These are phyloP conservation scores for Plenodomus biglobosus DNA, from an alignment of 2,329 filamentous ascomycete genomes.

Conservation along the genomic window DNA sequence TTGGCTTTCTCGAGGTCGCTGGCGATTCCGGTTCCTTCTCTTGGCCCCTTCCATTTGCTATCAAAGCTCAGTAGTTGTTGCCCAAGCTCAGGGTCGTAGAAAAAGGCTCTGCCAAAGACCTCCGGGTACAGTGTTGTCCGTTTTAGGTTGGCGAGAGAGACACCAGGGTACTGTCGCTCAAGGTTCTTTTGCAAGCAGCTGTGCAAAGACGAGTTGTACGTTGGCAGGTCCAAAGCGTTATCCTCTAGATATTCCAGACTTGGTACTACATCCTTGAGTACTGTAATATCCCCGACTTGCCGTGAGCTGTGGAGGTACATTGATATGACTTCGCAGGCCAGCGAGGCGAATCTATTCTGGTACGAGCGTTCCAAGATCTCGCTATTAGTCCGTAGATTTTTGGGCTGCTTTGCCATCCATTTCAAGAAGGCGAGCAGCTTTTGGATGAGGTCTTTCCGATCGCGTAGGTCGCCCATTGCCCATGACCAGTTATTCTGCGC, in stretches of 20 bases:
- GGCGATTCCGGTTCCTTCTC: conserved; percentile 68
- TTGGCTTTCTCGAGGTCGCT: conserved; percentile 86
- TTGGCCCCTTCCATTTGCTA: conserved; percentile 67
- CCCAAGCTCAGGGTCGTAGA: conserved; percentile 78
- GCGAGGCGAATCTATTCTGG: conserved; percentile 66
- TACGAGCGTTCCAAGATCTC: conserved; percentile 34
- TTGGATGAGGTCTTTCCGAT: conserved; percentile 71
- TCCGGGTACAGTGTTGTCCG: conserved; percentile 67
- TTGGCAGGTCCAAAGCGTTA: conserved; percentile 74
- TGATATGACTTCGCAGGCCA: conserved; percentile 82
- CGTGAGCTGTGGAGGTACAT: conserved; percentile 88
- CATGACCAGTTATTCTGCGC: conserved; percentile 96
- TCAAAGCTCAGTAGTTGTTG: conserved; percentile 76
- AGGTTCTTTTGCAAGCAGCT: conserved; percentile 84
- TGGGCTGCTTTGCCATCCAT: conserved; percentile 35
- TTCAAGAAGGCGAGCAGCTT: conserved; percentile 71
- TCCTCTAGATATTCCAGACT: conserved; percentile 79
- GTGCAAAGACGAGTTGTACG: conserved; percentile 87
- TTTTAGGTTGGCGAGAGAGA: conserved; percentile 77
- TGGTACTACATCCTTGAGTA: conserved; percentile 71
- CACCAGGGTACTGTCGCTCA: conserved; percentile 71
- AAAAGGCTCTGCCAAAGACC: conserved; percentile 74
- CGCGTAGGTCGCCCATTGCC: conserved; percentile 79
- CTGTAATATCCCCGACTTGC: conserved; percentile 67
- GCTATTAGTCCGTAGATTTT: conserved; percentile 25